These are phyloP conservation scores for Wickerhamiella lipophila DNA, from an alignment of 805 yeast species.

Conservation along the genomic window DNA sequence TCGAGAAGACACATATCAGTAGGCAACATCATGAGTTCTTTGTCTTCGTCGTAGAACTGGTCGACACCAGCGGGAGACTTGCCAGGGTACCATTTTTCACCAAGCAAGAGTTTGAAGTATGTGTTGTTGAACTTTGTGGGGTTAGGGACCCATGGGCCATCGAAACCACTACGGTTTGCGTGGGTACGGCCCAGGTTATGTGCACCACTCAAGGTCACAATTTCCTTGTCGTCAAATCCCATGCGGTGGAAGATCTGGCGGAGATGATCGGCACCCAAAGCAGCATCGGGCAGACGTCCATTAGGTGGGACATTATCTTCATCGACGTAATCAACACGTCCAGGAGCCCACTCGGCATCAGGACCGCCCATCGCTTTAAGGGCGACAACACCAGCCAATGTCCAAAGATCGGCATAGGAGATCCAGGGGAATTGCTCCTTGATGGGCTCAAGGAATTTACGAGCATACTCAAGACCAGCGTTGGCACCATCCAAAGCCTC, in stretches of 20 bases:
- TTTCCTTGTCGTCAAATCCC: constrained; percentile 50
- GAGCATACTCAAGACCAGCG: constrained; percentile 41
- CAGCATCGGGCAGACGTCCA: constrained; percentile 51
- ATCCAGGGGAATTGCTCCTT: constrained; percentile 46
- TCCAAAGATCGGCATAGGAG: constrained; percentile 57
- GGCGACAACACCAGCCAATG: constrained; percentile 55
- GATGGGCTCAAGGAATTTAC: constrained; percentile 44
- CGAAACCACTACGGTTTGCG: constrained; percentile 57
- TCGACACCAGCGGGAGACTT: constrained; percentile 31
- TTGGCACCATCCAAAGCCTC: constrained; percentile 37
- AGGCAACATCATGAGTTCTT: constrained; percentile 72
- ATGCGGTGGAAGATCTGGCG: constrained; percentile 42
- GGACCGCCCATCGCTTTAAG: constrained; percentile 58
- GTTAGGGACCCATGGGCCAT: constrained; percentile 82
- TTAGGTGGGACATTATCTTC: constrained; percentile 47
- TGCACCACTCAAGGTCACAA: constrained; percentile 51
- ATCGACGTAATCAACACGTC: constrained; percentile 42
- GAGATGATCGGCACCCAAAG: constrained; percentile 42
- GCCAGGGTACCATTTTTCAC: constrained; percentile 42
- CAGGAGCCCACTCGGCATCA: constrained; percentile 67
- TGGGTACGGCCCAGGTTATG: constrained; percentile 55
- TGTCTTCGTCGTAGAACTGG: constrained; percentile 38
- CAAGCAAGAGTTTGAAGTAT: constrained; percentile 43
- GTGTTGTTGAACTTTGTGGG: constrained; percentile 67
- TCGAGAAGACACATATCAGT: constrained; percentile 61